These are phyloP conservation scores for Umbelopsis vinacea DNA, from an alignment of 192 early-diverging fungal genomes.

Conservation along the genomic window DNA sequence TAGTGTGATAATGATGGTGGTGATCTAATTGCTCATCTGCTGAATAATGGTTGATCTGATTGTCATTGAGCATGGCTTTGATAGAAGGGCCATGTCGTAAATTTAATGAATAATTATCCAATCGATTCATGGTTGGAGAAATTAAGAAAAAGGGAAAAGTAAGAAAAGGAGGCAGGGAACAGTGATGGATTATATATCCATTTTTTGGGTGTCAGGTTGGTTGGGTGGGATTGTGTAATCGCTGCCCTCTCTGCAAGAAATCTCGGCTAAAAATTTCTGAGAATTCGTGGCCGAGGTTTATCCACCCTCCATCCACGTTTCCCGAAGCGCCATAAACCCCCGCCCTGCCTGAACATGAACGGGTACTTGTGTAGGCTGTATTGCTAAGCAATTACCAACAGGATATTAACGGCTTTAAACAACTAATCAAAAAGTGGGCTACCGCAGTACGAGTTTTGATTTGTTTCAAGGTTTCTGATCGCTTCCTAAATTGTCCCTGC, in stretches of 20 bases:
- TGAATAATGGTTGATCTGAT: background rate
- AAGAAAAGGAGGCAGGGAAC: background rate
- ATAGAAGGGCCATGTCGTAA: background rate
- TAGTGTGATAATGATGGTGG: background rate
- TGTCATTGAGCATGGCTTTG: no score
- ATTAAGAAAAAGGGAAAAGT: background rate
- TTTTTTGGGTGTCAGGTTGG: background rate
- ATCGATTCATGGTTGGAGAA: background rate
- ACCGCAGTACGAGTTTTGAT: no score
- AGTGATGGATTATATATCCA: background rate
- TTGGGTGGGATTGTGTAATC: no score
- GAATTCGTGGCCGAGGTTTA: background rate
- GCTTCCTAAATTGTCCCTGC: no score
- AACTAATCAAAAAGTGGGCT: no score
- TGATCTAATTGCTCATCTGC: background rate
- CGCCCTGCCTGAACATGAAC: no score
- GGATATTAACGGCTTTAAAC: no score
- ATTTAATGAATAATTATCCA: background rate
- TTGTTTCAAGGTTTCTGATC: no score
- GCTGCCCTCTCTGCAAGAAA: background rate
- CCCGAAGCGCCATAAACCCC: no score
- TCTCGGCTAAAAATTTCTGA: background rate
- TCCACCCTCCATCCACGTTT: no score
- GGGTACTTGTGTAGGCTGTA: no score
- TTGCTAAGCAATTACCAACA: no score